Percentiles rank a stretch among this genome's conserved stretches.
Evolutionary conservation across 805 yeast genomes (phyloP).

Genomic region (Candida odintsovae): DNA sequence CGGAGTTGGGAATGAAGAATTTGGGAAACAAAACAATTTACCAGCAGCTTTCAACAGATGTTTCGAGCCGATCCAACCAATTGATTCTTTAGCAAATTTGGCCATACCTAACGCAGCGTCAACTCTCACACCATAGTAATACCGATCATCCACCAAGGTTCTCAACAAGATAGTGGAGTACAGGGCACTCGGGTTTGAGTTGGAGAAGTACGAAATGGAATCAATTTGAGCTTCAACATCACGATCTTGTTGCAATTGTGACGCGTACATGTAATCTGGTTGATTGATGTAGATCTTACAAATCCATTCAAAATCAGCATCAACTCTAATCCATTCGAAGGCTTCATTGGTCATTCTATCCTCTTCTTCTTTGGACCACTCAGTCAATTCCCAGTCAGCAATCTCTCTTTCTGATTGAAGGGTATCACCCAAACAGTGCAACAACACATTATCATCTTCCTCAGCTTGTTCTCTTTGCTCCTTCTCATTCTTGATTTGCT

Average conservation of each 20-base stretch:
- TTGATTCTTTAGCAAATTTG: conserved; percentile 52
- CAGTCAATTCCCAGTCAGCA: conserved; percentile 65
- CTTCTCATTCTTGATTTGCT: conserved; percentile 33
- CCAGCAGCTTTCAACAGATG: conserved; percentile 70
- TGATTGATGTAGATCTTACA: conserved; percentile 75
- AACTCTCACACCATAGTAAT: conserved; percentile 81
- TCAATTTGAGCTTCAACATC: conserved; percentile 95
- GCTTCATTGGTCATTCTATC: conserved; percentile 73
- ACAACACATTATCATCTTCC: conserved; percentile 33
- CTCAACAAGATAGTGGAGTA: conserved; percentile 75
- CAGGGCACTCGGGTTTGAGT: conserved; percentile 48
- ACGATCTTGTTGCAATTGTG: conserved; percentile 89
- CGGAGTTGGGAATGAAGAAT: conserved; percentile 61
- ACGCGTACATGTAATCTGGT: conserved; percentile 91
- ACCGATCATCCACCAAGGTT: conserved; percentile 77
- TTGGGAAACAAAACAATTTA: conserved; percentile 65
- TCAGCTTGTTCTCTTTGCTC: conserved; percentile 30
- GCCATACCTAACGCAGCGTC: conserved; percentile 84
- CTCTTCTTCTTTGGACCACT: conserved; percentile 65
- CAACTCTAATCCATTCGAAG: conserved; percentile 97
- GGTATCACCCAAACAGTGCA: conserved; percentile 73
- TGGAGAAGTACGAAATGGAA: conserved; percentile 69
- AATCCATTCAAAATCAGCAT: conserved; percentile 97
- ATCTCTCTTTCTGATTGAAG: conserved; percentile 56
- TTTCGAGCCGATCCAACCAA: conserved; percentile 63